A percentile compares a stretch with the other conserved stretches of the same genome.
These are phyloP conservation scores for Crucibulum laeve DNA, from an alignment of 768 basidiomycete species.

Conservation along the genomic window DNA sequence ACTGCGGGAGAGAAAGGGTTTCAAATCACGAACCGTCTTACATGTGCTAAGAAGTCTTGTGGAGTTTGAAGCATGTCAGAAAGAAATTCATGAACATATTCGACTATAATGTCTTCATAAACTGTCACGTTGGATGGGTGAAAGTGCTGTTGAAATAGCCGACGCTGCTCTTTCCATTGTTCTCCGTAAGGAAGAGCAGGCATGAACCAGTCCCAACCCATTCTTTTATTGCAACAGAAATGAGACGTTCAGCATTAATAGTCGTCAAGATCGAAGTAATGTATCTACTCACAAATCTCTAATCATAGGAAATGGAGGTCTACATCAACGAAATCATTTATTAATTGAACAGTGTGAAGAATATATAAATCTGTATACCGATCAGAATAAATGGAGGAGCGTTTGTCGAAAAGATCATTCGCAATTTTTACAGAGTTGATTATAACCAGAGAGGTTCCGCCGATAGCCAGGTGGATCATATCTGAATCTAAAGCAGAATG, in stretches of 20 bases:
- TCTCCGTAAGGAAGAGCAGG: background rate
- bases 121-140: background rate
- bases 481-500: background rate
- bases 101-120: background rate
- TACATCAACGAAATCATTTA: no score
- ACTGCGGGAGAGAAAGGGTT: background rate
- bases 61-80: background rate
- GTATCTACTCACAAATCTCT: no score
- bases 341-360: no score
- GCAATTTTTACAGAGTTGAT: background rate
- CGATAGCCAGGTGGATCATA: background rate
- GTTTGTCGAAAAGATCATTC: background rate
- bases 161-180: background rate
- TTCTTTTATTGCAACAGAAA: background rate
- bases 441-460: background rate
- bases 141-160: background rate
- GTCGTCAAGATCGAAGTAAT: no score
- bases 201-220: background rate
- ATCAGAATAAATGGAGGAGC: background rate
- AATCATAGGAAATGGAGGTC: no score
- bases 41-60: background rate
- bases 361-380: no score
- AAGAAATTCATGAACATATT: background rate
- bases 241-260: no score
- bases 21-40: background rate